Evolutionary conservation across 2,329 filamentous ascomycete species (phyloP), one percentile per base, ranked within the genome.

Genomic region (Lecanicillium sp.): DNA sequence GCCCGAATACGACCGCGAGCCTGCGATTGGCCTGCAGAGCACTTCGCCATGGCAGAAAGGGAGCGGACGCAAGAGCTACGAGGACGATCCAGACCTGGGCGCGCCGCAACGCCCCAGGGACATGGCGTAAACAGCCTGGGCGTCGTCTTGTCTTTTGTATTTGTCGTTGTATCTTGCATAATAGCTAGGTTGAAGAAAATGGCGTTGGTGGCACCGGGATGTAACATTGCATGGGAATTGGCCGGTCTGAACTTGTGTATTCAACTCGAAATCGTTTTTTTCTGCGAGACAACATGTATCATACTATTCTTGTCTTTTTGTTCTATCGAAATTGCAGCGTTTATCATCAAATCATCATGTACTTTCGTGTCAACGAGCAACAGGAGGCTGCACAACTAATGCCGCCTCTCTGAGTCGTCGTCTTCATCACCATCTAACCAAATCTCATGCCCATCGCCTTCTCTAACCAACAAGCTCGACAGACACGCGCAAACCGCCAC

Each of bases 371-470:
- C 22, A 25, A 25, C 22, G 11, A 25, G 22, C 22, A 25, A 25
- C 22, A 25, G 11, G 11, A 11, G n/a, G n/a, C n/a, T n/a, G 22
- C 22, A 25, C 22, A 6, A 7, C 22, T 25, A 25, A 25, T 6
- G 22, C 22, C 12, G 18, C 28, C 20, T 46, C 41, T 5, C 42
- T 42, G 51, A 31, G 15, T 52, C 45, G 15, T 56, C 52, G 22
- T 71, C 70, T 19, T 73, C 68, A 45, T 82, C 78, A 0, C 77
- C 78, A 19, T 79, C 73, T 2, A 83, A 53, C 64, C 76, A 67
- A 33, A 83, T 73, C 54, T 82, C 78, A 52, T 82, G 77, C 0
- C 79, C 79, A 49, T 78, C 63, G 0, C 78, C 78, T 46, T 83
- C 78, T 37, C 59, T 61, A 8, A 82, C 71, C 43, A 71, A 67